Percentiles rank a stretch among this genome's conserved stretches.
Conservation (phyloP, 768 basidiomycete genomes). For the Hydnum rufescens region DNA sequence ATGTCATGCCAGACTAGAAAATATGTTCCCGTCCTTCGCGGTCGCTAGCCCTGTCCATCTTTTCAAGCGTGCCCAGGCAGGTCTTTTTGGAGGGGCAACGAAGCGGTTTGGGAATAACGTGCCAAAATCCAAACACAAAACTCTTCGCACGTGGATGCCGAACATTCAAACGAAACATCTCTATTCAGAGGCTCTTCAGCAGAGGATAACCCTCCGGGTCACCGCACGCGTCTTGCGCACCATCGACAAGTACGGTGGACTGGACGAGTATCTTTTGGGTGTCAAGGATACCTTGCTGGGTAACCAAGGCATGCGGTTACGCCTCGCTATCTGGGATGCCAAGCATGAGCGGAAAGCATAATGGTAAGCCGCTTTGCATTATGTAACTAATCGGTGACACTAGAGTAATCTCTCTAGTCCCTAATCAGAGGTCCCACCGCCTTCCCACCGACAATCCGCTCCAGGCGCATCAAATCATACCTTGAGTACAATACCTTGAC, state of each 20-base stretch:
- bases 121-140: constrained; percentile 75
- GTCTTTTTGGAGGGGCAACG: constrained; percentile 65
- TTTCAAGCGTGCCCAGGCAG: constrained; percentile 63
- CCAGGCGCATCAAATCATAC: constrained; percentile 75
- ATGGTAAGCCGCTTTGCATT: background rate
- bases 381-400: too few species aligned
- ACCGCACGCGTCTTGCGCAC: constrained; percentile 61
- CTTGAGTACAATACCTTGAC: constrained; percentile 65
- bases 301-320: constrained; percentile 27
- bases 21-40: background rate
- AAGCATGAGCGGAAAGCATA: background rate
- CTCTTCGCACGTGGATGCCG: constrained; percentile 71
- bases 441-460: constrained; percentile 52
- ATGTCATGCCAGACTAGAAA: background rate
- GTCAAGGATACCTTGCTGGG: constrained; percentile 21
- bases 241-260: constrained; percentile 65
- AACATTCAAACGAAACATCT: constrained; percentile 66
- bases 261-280: constrained; percentile 46
- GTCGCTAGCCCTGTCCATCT: constrained; percentile 21
- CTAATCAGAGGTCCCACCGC: constrained; percentile 21
- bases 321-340: constrained; percentile 22
- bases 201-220: constrained; percentile 42
- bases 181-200: constrained; percentile 41
- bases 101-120: constrained; percentile 78
- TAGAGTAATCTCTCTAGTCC: too few species aligned